phyloP scores from a whole-genome alignment of 805 yeast species.

The Yamadazyma ubonensis region DNA sequence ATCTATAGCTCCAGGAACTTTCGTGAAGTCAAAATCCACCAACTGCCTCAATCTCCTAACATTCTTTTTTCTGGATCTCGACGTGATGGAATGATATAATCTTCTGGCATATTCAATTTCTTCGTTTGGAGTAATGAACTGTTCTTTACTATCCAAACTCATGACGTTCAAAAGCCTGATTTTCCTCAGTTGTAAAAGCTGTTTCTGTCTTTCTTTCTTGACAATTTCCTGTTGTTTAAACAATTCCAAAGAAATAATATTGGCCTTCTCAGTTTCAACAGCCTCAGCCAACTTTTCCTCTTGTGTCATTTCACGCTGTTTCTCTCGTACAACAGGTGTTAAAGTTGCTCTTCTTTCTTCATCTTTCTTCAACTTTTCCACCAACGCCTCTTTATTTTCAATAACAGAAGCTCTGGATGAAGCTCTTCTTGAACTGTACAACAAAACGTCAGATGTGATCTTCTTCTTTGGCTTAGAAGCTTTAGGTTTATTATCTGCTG shows the following conservation, averaged over 20 bases:
- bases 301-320: constrained; percentile 58
- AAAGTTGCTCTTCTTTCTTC: constrained; percentile 57
- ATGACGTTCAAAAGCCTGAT: constrained; percentile 59
- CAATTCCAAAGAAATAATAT: constrained; percentile 66
- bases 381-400: constrained; percentile 72
- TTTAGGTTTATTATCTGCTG: constrained; percentile 19
- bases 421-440: constrained; percentile 58
- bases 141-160: constrained; percentile 48
- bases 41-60: constrained; percentile 42
- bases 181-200: constrained; percentile 65
- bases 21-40: constrained; percentile 28
- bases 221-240: constrained; percentile 84
- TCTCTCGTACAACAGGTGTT: constrained; percentile 40
- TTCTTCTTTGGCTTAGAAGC: constrained; percentile 31
- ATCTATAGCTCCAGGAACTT: constrained; percentile 35
- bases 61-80: constrained; percentile 43
- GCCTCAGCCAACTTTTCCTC: constrained; percentile 82
- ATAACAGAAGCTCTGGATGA: constrained; percentile 78
- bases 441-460: constrained; percentile 48
- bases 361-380: constrained; percentile 65
- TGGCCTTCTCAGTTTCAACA: constrained; percentile 75
- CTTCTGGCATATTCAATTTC: constrained; percentile 54
- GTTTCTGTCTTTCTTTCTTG: constrained; percentile 75
- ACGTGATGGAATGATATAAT: constrained; percentile 29
- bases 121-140: constrained; percentile 59